Evolutionary conservation across 163 green algal species (phyloP).

Genomic region (Chlamydomonas reinhardtii): DNA sequence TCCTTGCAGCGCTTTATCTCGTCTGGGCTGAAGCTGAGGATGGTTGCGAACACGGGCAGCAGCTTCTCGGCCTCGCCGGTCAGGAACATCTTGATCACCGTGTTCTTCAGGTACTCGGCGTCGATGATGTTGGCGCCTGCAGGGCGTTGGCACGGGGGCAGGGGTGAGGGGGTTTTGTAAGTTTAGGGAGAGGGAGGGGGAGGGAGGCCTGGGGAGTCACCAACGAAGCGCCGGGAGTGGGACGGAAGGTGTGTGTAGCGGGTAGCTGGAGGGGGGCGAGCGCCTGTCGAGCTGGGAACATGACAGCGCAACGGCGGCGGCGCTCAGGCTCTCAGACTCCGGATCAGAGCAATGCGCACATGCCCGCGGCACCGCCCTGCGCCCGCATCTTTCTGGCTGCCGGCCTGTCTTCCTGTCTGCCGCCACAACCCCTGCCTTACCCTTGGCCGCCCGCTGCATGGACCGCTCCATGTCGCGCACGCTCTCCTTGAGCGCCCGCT

Average conservation of each 20-base stretch:
- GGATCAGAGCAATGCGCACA: no score
- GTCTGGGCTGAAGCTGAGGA: constrained; percentile 77
- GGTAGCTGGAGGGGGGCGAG: no score
- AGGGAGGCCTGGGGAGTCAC: not conserved
- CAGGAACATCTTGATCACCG: constrained; percentile 77
- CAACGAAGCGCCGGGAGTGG: no score
- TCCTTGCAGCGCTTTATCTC: constrained; percentile 71
- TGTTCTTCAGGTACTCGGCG: constrained; percentile 87
- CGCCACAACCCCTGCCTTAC: not conserved
- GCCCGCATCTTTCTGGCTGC: no score
- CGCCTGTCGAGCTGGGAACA: no score
- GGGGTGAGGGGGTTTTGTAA: not conserved
- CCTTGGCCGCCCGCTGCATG: constrained; percentile 53
- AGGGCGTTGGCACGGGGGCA: not conserved
- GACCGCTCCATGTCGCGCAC: constrained; percentile 71
- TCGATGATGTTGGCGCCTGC: constrained; percentile 58
- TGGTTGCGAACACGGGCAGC: constrained; percentile 77
- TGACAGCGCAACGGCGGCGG: no score
- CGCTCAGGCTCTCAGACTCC: no score
- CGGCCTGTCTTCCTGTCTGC: no score
- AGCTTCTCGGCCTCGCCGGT: constrained; percentile 73
- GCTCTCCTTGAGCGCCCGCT: constrained; percentile 78
- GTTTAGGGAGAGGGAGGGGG: not conserved
- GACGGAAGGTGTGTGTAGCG: no score
- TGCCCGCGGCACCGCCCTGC: no score